Evolutionary conservation across 2,329 filamentous ascomycete species (phyloP), one percentile per base, ranked within the genome.

Genomic region (Stromatinia cepivora): DNA sequence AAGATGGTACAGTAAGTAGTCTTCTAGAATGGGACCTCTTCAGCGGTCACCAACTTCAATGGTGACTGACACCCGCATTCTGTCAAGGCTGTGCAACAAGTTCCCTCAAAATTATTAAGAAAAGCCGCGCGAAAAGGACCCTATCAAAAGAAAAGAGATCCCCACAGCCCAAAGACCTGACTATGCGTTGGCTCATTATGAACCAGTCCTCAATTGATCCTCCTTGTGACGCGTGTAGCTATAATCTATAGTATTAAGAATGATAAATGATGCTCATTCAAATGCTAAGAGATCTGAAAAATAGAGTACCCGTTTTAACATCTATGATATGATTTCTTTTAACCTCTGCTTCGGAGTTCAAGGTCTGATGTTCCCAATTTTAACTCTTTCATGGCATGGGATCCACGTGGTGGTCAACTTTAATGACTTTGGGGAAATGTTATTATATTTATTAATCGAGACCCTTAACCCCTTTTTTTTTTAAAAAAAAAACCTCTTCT

Each of bases 371-470:
- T n/a, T n/a, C 11, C n/a, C 11, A 20, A 28, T 15, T 42, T 42
- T 52, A 28, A 25, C 56, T 28, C n/a, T 28, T 58, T 58, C 34
- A 58, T 46, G 17, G 42, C 42, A 61, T 61, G 58, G 58, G 25
- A 61, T 46, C 58, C 58, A 61, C 58, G 58, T 61, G 58, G 25
- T n/a, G 10, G 22, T 13, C 17, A 10, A 15, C 17, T 48, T 5
- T 22, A 48, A 34, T 31, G 28, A 46, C 10, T 46, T 61, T 17
- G 42, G 10, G 42, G 42, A 34, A 45, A 42, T 15, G 6, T 42
- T 42, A 42, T 15, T 42, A 15, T 15, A 61, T 31, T 34, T 15
- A 61, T 31, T 34, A 31, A 20, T 45, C 39, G 34, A 58, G n/a
- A 42, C 57, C 57, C 31, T 42, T 22, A 13, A 61, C 17, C n/a